Conservation (phyloP, 441 rosid species). For the California macrophylla region DNA sequence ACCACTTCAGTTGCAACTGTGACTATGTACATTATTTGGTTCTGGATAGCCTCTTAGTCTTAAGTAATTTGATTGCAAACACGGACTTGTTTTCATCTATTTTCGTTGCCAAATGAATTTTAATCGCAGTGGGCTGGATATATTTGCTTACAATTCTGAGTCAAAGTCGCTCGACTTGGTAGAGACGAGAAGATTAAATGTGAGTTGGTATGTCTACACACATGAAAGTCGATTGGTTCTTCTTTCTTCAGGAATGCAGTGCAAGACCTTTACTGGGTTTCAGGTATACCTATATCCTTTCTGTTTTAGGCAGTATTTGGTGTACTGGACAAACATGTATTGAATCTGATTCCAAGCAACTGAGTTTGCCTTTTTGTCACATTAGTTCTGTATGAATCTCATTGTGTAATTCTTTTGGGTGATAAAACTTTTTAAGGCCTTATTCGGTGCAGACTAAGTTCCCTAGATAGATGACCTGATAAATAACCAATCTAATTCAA, state of each 20-base stretch:
- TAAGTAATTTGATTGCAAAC: not conserved
- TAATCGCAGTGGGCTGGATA: constrained; percentile 75
- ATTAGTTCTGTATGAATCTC: not conserved
- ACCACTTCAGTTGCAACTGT: not conserved
- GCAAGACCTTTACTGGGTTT: constrained; percentile 77
- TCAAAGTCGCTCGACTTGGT: constrained; percentile 61
- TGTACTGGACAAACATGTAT: not conserved
- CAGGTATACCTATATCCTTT: constrained; percentile 42
- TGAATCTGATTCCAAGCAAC: constrained; percentile 1
- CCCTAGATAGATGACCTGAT: not conserved
- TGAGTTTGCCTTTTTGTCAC: not conserved
- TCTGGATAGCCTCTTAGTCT: not conserved
- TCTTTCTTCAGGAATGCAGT: constrained; percentile 96
- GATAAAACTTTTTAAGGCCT: not conserved
- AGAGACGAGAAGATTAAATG: constrained; percentile 61
- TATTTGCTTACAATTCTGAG: constrained; percentile 53
- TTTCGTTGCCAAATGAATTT: constrained; percentile 20
- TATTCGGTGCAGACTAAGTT: not conserved
- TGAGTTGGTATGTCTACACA: constrained; percentile 78
- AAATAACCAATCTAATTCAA: not conserved
- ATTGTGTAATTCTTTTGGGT: not conserved
- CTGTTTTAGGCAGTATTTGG: constrained; percentile 2
- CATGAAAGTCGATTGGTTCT: constrained; percentile 94
- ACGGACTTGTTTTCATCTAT: not conserved
- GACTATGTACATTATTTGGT: not conserved